Conservation (phyloP, 306 rosid species). For the Rosa multiflora region DNA sequence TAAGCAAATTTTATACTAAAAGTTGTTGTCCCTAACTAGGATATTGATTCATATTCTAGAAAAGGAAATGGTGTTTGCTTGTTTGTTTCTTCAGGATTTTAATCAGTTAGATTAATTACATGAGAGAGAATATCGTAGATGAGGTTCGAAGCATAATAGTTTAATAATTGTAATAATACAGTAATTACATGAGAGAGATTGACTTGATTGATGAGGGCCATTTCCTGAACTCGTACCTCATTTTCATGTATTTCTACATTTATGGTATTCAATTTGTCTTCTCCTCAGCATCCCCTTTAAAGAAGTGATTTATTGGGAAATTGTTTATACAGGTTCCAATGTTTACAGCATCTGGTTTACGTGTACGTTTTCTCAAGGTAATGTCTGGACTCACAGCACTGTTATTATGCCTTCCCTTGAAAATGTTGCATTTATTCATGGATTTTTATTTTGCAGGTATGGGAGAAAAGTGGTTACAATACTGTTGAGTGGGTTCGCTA, state of each 20-base stretch:
- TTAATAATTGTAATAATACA: neutral
- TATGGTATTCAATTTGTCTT: neutral
- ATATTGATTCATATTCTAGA: neutral
- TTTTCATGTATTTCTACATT: neutral
- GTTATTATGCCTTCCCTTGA: neutral
- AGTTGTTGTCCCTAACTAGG: neutral
- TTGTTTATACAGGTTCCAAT: constrained; percentile 66
- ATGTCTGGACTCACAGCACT: neutral
- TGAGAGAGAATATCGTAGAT: neutral
- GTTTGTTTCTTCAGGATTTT: neutral
- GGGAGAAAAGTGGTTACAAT: constrained; percentile 99
- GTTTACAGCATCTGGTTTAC: constrained; percentile 96
- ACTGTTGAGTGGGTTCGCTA: constrained; percentile 99
- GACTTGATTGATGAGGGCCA: neutral
- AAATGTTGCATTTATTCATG: constrained; percentile 11
- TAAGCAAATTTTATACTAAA: neutral
- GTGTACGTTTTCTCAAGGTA: constrained; percentile 97
- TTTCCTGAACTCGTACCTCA: neutral
- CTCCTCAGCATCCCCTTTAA: neutral
- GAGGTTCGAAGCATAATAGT: neutral
- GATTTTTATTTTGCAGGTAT: constrained; percentile 55
- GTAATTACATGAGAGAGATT: neutral
- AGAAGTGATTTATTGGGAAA: constrained; percentile 4
- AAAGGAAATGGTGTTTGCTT: neutral
- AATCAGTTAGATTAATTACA: neutral